Base-by-base conservation (phyloP, 768 basidiomycete species). In the Cyathus striatus region DNA sequence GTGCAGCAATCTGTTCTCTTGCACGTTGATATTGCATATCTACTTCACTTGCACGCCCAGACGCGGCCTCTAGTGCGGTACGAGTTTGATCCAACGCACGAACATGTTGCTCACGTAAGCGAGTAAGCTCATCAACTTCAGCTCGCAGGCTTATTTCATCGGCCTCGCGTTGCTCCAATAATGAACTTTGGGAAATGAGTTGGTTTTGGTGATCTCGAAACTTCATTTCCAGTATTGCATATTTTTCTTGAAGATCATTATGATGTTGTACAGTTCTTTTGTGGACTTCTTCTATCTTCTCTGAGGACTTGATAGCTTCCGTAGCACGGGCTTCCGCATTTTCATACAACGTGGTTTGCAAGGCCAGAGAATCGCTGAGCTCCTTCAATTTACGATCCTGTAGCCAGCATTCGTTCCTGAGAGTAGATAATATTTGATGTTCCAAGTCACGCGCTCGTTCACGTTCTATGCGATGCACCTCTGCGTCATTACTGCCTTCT, bases 51-150 rank as follows among this genome's bases (percentile, higher is more conserved):
- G 90, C 78, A 6, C 94, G 82, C 2, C 76, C 65, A 2, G 89
- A 81, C 6, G 91, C 81, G 1, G 88, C 78, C 38, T 79, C 69
- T 38, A 99, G 70, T 0, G 92, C 91, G 12, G 65, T 63, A 32
- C 86, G 85, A 2, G 90, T 80, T 62, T 96, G 90, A 26, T 95
- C 91, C 39, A 98, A 70, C 1, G 92, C 83, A 17, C 83, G 83
- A 38, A 97, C 67, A 58, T 97, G 92, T 55, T 91, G 84, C 38
- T 94, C 90, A 18, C 83, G 78, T 5, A 83, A 79, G 5, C 71
- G 65, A 4, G 68, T 63, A 25, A 93, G 70, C 39, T 91, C 86
- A 10, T 87, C 85, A 16, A 90, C 66, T 61, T 90, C 82, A 4
- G 70, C 66, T 44, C 77, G 78, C 17, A 81, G 61, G 41, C 75